Conservation (phyloP, 306 rosid genomes). For the Sicyos edulis region DNA sequence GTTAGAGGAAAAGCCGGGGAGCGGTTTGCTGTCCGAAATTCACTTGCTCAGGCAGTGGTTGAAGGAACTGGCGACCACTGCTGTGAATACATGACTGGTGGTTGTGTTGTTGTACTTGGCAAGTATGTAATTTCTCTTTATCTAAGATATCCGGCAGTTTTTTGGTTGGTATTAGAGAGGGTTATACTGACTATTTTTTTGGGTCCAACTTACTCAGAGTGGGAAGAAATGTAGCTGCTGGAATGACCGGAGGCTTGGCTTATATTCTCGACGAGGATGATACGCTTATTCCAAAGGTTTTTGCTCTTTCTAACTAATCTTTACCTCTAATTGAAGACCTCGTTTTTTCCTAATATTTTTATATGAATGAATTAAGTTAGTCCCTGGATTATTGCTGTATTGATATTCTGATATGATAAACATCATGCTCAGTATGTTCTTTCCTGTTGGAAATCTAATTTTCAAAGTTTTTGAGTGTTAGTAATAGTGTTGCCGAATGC, state of each 20-base stretch:
- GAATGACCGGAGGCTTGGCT: constrained; percentile 99
- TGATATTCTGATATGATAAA: not conserved
- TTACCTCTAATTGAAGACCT: not conserved
- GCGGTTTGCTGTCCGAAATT: constrained; percentile 95
- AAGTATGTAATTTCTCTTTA: constrained; percentile 59
- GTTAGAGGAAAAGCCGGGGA: constrained; percentile 95
- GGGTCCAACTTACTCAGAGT: constrained; percentile 53
- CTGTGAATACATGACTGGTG: constrained; percentile 98
- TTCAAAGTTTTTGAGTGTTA: not conserved
- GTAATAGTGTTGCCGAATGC: not conserved
- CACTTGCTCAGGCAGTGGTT: constrained; percentile 94
- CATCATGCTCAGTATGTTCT: not conserved
- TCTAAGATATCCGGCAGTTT: not conserved
- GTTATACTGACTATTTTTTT: constrained; percentile 23
- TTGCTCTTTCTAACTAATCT: constrained; percentile 19
- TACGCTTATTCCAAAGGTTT: constrained; percentile 81
- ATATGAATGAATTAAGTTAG: not conserved
- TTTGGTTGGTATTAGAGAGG: constrained; percentile 7
- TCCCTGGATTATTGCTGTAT: not conserved
- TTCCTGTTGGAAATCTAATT: not conserved
- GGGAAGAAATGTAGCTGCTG: constrained; percentile 99
- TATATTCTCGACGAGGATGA: constrained; percentile 89
- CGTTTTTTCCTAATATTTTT: not conserved
- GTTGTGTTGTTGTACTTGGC: constrained; percentile 89
- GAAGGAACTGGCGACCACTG: constrained; percentile 98